Conservation (phyloP, 2,329 filamentous ascomycete genomes). For the Monosporascus sp. region DNA sequence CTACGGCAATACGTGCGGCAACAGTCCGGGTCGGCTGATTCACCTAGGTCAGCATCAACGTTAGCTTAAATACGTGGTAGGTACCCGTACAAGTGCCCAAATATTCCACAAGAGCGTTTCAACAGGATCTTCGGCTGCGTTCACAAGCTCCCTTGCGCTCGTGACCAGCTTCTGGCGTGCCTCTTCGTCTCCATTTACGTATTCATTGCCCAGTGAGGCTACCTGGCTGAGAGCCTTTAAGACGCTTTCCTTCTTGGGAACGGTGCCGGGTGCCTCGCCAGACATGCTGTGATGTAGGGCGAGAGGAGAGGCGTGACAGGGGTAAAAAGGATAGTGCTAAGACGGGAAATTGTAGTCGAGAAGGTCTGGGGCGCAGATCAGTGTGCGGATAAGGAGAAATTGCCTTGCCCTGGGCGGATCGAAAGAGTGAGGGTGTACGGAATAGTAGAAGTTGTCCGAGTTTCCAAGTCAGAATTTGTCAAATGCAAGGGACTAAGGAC, state of each 20-base stretch:
- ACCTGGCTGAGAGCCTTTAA: not conserved
- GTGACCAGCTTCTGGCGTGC: conserved; percentile 6
- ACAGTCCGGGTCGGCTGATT: conserved; percentile 12
- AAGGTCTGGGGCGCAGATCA: too few relatives aligned
- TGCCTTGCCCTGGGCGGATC: too few relatives aligned
- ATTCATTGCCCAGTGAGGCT: conserved; percentile 1
- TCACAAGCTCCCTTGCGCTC: conserved; percentile 7
- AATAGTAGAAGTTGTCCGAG: too few relatives aligned
- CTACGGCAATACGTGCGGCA: conserved; percentile 12
- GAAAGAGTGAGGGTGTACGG: too few relatives aligned
- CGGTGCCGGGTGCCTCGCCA: not conserved
- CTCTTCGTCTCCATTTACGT: conserved; percentile 1
- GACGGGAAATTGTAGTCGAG: too few relatives aligned
- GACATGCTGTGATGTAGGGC: not conserved
- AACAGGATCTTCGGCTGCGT: conserved; percentile 9
- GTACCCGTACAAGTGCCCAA: conserved; percentile 7
- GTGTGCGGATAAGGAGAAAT: too few relatives aligned
- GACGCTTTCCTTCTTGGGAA: not conserved
- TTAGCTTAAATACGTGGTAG: too few relatives aligned
- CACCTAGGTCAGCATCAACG: too few relatives aligned
- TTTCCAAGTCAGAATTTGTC: too few relatives aligned
- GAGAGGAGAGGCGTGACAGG: too few relatives aligned
- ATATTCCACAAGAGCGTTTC: conserved; percentile 9
- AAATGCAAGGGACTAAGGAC: too few relatives aligned
- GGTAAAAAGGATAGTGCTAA: too few relatives aligned